Base-by-base conservation (phyloP, 371 early-diverging fungal species). In the Cokeromyces recurvatus region DNA sequence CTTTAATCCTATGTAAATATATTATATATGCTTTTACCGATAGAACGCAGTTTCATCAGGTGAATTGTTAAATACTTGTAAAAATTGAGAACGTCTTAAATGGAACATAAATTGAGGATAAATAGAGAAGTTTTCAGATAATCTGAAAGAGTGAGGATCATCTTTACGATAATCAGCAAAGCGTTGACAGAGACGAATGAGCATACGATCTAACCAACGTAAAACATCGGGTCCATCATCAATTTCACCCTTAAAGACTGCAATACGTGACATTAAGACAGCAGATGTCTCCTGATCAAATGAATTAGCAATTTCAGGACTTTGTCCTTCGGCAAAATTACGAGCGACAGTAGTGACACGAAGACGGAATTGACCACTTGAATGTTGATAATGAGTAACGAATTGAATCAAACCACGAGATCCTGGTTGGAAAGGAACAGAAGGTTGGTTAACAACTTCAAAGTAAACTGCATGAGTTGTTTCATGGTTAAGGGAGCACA, bases 61-160 rank as follows among this genome's bases (percentile, higher is more conserved):
- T 40, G 92, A 91, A 71, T 97, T 97, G 62, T 98, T 98, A 68
- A 99, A 99, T 15, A 97, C 97, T 66, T 99, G 99, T 62, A 99
- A 78, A 73, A 99, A 97, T 66, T 98, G 97, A 54, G 89, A 88
- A 38, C 99, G 81, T 51, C 99, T 81, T 52, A 99, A 77, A 61
- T 99, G 98, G 86, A 97, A 99, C 97, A 99, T 99, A 66, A 99
- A 99, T 71, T 99, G 99, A 21, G 99, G 99, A 68, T 97, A 99
- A 59, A 97, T 97, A 2, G 92, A 87, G 66, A 99, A 99, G 70
- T 91, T 93, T 37, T 89, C 89, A 0, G 90, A 79, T 29, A 99
- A 77, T n/a, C 88, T 82, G 81, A 99, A 92, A 20, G 92, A 89
- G 23, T 79, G 77, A 10, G 97, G 94, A 54, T 97, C 98, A 40